Conservation (phyloP, 257 asterid genomes). For the Capsicum chinense region DNA sequence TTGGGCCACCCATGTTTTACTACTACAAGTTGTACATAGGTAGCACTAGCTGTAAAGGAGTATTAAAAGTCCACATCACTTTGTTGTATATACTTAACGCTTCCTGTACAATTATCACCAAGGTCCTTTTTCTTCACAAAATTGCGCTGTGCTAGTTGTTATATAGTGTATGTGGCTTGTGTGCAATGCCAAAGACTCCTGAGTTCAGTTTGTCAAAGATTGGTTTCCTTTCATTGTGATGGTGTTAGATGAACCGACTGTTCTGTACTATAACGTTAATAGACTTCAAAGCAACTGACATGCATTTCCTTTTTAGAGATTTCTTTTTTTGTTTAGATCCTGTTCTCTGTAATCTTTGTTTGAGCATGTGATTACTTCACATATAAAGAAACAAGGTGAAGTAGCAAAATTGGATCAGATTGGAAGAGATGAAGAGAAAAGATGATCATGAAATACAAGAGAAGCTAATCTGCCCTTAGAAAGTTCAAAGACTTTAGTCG, state of each 20-base stretch:
- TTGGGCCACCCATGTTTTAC: too few relatives aligned
- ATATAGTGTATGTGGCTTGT: background rate
- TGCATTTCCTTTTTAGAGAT: background rate
- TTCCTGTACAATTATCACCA: background rate
- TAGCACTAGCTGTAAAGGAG: too few relatives aligned
- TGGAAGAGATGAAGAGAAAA: background rate
- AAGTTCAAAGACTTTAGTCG: background rate
- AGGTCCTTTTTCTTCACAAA: background rate
- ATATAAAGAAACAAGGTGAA: background rate
- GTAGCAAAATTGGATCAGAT: background rate
- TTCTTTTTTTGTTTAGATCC: background rate
- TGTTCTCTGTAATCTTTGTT: background rate
- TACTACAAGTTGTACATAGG: too few relatives aligned
- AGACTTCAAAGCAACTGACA: background rate
- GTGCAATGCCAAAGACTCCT: background rate
- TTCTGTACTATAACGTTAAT: background rate
- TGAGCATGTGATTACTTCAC: background rate
- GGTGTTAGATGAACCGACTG: background rate
- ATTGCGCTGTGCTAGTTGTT: background rate
- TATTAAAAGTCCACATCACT: too few relatives aligned
- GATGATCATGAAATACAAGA: background rate
- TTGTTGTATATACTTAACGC: background rate
- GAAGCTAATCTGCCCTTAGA: background rate
- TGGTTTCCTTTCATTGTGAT: background rate
- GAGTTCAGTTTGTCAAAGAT: background rate